Evolutionary conservation across 2,329 filamentous ascomycete species (phyloP).

Genomic region (Phialemonium atrogriseum): DNA sequence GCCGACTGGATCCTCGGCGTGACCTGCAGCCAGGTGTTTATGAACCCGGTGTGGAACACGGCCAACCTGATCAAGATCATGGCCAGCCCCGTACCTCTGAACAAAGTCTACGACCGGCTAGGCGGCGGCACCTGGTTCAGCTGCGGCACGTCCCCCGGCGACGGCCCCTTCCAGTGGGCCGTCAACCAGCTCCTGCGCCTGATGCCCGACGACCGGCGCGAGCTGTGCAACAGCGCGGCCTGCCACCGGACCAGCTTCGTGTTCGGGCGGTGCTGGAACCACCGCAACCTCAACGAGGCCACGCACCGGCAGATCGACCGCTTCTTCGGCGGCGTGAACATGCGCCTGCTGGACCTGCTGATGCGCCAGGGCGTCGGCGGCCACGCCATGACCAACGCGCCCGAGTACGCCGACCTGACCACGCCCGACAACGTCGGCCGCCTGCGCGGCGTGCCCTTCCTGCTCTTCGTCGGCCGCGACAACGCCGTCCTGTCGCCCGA

Average conservation of each 20-base stretch:
- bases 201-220: slow-evolving; percentile 42
- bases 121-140: slow-evolving; percentile 49
- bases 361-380: slow-evolving; percentile 47
- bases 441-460: slow-evolving; percentile 43
- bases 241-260: slow-evolving; percentile 54
- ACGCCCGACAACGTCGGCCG: slow-evolving; percentile 39
- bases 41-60: slow-evolving; percentile 50
- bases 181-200: slow-evolving; percentile 51
- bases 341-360: slow-evolving; percentile 46
- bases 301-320: slow-evolving; percentile 54
- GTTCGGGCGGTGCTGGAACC: slow-evolving; percentile 58
- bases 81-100: slow-evolving; percentile 37
- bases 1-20: slow-evolving; percentile 48
- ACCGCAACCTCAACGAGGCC: slow-evolving; percentile 55
- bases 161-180: slow-evolving; percentile 38
- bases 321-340: slow-evolving; percentile 55
- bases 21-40: slow-evolving; percentile 53
- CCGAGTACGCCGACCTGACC: slow-evolving; percentile 36
- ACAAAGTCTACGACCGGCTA: slow-evolving; percentile 36
- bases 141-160: slow-evolving; percentile 37
- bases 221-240: slow-evolving; percentile 52
- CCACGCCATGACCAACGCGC: slow-evolving; percentile 42
- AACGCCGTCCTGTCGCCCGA: slow-evolving; percentile 48
- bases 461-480: slow-evolving; percentile 47
- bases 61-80: slow-evolving; percentile 49